Evolutionary conservation across 257 asterid species (phyloP).

Genomic region (Jaltomata sinuosa): DNA sequence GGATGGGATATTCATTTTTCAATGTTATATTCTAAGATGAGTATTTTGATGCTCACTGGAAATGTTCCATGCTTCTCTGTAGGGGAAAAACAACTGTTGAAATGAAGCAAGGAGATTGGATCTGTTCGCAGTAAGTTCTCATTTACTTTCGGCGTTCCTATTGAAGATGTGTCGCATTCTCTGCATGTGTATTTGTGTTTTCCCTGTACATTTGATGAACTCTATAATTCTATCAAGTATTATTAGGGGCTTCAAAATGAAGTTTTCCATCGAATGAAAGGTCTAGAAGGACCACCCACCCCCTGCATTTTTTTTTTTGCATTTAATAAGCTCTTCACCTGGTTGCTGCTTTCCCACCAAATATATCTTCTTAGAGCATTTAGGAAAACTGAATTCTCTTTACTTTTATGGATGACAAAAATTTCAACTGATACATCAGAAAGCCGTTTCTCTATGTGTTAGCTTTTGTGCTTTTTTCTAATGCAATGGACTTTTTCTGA

Average conservation of each 20-base stretch:
- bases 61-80: constrained; percentile 13
- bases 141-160: not conserved
- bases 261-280: not conserved
- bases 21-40: constrained; percentile 12
- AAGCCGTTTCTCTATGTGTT: not conserved
- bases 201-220: not conserved
- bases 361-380: not conserved
- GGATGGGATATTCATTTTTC: not conserved
- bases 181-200: not conserved
- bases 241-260: not conserved
- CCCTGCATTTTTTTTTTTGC: not conserved
- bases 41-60: constrained; percentile 23
- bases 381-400: not conserved
- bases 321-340: not conserved
- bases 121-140: constrained; percentile 21
- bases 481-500: not conserved
- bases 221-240: not conserved
- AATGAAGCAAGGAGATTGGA: constrained; percentile 39
- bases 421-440: not conserved
- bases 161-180: not conserved
- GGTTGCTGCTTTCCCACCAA: not conserved
- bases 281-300: not conserved
- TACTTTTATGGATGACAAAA: not conserved
- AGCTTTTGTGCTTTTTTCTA: not conserved
- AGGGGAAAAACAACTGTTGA: constrained; percentile 20